Conservation (phyloP, 2,329 filamentous ascomycete species). For the Thielaviopsis ethacetica region DNA sequence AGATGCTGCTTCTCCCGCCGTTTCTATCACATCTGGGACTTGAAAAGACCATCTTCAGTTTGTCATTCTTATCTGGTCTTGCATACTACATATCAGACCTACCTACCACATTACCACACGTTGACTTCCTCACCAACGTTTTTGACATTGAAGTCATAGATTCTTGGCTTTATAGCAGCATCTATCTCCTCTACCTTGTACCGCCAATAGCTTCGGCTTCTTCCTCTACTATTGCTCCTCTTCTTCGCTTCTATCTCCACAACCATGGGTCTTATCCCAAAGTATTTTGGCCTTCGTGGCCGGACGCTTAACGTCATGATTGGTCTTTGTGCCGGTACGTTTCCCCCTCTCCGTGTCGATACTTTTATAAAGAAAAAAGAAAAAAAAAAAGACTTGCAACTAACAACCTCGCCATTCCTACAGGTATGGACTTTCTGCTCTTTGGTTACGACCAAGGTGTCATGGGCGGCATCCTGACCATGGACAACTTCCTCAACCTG, state of each 20-base stretch:
- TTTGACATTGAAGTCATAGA: too few relatives aligned
- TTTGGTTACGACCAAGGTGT: slow-evolving; percentile 51
- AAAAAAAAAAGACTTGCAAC: background rate
- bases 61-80: background rate
- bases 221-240: background rate
- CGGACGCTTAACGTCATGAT: slow-evolving; percentile 12
- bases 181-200: background rate
- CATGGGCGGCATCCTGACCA: slow-evolving; percentile 58
- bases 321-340: slow-evolving; percentile 13
- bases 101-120: background rate
- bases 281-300: slow-evolving; percentile 14
- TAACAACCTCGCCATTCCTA: background rate
- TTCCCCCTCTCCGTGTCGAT: slow-evolving; percentile 4
- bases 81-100: background rate
- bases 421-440: slow-evolving; percentile 21
- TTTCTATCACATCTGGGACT: background rate
- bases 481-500: slow-evolving; percentile 40
- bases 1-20: background rate
- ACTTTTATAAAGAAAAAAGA: background rate
- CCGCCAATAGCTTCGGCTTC: background rate
- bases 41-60: background rate
- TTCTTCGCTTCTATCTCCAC: background rate
- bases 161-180: background rate
- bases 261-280: slow-evolving; percentile 9
- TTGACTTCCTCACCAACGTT: background rate